Percentiles rank a stretch among this genome's conserved stretches.
Evolutionary conservation across 2,329 filamentous ascomycete species (phyloP).

Genomic region (Penicillium sp.): DNA sequence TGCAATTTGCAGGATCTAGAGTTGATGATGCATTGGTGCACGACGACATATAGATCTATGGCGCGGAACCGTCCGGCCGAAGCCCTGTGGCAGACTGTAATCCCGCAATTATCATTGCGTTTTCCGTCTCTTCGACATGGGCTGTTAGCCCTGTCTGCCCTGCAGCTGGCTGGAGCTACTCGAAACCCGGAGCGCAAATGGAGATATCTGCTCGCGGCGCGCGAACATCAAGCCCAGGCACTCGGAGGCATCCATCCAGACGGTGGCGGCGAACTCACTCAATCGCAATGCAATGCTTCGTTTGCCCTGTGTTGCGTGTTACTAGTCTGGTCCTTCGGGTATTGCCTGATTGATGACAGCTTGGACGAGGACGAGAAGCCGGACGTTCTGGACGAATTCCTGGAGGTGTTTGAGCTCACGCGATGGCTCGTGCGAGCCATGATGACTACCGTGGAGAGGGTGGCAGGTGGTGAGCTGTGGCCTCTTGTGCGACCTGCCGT

Average conservation of each 20-base stretch:
- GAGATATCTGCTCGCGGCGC: slow-evolving; percentile 33
- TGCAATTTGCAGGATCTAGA: slow-evolving; percentile 36
- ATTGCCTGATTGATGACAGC: slow-evolving; percentile 25
- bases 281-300: slow-evolving; percentile 38
- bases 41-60: slow-evolving; percentile 37
- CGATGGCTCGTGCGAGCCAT: slow-evolving; percentile 36
- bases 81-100: slow-evolving; percentile 35
- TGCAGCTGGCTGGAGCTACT: slow-evolving; percentile 33
- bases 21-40: slow-evolving; percentile 43
- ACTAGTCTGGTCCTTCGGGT: slow-evolving; percentile 40
- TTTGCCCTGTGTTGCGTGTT: slow-evolving; percentile 42
- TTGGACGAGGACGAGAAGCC: slow-evolving; percentile 10
- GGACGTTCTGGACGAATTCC: slow-evolving; percentile 34
- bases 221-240: slow-evolving; percentile 33
- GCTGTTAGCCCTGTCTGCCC: slow-evolving; percentile 40
- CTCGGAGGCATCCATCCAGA: slow-evolving; percentile 28
- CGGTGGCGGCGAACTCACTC: slow-evolving; percentile 23
- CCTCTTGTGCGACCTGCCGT: slow-evolving; percentile 30
- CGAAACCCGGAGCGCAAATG: slow-evolving; percentile 19
- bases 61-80: slow-evolving; percentile 29
- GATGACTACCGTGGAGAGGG: slow-evolving; percentile 25
- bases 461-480: slow-evolving; percentile 31
- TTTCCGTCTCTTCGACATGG: slow-evolving; percentile 39
- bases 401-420: slow-evolving; percentile 34
- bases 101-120: slow-evolving; percentile 36